Evolutionary conservation across 352 stramenopile genomes (phyloP).

Genomic region (Pelagophyceae sp.): DNA sequence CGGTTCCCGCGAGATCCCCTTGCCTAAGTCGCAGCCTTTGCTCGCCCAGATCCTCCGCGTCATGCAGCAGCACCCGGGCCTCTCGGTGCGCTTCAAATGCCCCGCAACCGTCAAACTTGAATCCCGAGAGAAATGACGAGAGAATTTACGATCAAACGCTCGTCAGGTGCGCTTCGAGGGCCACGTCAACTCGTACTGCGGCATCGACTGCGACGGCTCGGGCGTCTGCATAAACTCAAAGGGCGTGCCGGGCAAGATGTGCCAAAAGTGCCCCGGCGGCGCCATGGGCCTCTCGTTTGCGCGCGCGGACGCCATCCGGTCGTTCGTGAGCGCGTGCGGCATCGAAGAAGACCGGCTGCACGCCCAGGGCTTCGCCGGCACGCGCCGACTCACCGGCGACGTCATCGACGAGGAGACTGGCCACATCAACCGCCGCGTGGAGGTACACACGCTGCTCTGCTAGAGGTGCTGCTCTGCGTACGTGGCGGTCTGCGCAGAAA

Average conservation of each 20-base stretch:
- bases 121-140: no score
- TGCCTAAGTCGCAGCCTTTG: slow-evolving; percentile 7
- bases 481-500: neutral
- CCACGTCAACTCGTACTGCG: slow-evolving; percentile 13
- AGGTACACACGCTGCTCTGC: slow-evolving; percentile 10
- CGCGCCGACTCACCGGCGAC: neutral
- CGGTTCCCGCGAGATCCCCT: neutral
- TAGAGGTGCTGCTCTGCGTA: neutral
- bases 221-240: neutral
- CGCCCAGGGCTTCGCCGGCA: slow-evolving; percentile 15
- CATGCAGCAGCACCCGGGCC: neutral
- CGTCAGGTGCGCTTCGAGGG: slow-evolving; percentile 19
- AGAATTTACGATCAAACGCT: no score
- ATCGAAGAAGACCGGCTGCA: slow-evolving; percentile 4
- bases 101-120: no score
- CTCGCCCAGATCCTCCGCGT: slow-evolving; percentile 6
- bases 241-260: slow-evolving; percentile 11
- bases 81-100: slow-evolving; percentile 8
- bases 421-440: slow-evolving; percentile 12
- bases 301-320: neutral
- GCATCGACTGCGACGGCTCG: slow-evolving; percentile 11
- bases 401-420: slow-evolving; percentile 2
- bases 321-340: neutral
- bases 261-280: slow-evolving; percentile 1
- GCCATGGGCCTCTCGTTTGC: neutral